phyloP scores from a whole-genome alignment of 371 early-diverging fungal species.

The Mortierella sp. region DNA sequence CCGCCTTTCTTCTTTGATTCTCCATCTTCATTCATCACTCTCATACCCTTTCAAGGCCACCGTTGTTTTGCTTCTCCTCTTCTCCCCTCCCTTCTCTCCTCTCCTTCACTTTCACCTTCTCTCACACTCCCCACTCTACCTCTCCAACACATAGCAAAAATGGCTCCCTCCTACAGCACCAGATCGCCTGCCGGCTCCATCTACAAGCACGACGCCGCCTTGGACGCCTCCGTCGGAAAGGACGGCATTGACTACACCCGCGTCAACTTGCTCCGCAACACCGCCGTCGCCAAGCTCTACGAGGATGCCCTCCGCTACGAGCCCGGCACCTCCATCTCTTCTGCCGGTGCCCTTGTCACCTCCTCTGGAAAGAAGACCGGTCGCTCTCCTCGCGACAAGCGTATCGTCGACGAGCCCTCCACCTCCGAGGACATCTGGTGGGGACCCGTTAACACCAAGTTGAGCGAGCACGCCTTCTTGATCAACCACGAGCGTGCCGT shows the following conservation, averaged over 20 bases:
- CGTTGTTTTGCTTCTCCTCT: not conserved
- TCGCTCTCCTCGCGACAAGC: constrained; percentile 92
- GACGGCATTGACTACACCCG: constrained; percentile 58
- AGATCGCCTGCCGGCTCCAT: constrained; percentile 22
- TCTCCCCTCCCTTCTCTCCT: not conserved
- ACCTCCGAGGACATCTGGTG: constrained; percentile 94
- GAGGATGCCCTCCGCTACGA: constrained; percentile 94
- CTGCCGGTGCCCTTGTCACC: constrained; percentile 91
- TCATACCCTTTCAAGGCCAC: not conserved
- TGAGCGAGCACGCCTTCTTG: constrained; percentile 88
- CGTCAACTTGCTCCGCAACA: constrained; percentile 74
- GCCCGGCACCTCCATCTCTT: constrained; percentile 89
- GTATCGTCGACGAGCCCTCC: constrained; percentile 92
- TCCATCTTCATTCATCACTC: constrained; percentile 3
- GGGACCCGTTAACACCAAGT: constrained; percentile 95
- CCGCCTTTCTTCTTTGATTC: constrained; percentile 8
- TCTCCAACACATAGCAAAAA: not conserved
- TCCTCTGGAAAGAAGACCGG: constrained; percentile 93
- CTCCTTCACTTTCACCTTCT: not conserved
- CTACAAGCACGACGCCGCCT: constrained; percentile 33
- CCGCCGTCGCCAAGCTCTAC: constrained; percentile 88
- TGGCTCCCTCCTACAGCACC: constrained; percentile 15
- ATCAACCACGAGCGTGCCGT: constrained; percentile 95
- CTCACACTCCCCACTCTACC: constrained; percentile 18
- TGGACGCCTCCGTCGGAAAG: constrained; percentile 36